A percentile compares a stretch with the other conserved stretches of the same genome.
Conservation (phyloP, 768 basidiomycete species). For the Rossbeevera mucosa region DNA sequence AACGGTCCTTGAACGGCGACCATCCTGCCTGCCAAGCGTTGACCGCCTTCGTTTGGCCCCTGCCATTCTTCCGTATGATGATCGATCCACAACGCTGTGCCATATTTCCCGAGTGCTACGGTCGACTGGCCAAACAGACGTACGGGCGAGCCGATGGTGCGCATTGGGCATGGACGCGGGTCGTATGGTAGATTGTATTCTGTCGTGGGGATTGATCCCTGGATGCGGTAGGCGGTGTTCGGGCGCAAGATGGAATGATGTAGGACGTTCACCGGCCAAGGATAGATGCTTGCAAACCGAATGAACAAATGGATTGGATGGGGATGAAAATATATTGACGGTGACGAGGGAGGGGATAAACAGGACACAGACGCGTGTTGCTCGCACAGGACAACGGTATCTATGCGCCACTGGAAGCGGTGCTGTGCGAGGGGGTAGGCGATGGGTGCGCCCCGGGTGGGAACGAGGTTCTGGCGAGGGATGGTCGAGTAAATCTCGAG, state of each 20-base stretch:
- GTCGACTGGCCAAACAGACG: conserved; percentile 53
- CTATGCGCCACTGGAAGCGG: conserved; percentile 55
- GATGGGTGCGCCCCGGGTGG: conserved; percentile 13
- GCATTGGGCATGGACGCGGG: conserved; percentile 30
- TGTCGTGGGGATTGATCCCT: conserved; percentile 2
- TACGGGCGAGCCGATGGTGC: conserved; percentile 50
- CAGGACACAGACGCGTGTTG: conserved; percentile 14
- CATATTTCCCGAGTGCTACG: conserved; percentile 51
- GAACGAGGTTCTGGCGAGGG: conserved; percentile 19
- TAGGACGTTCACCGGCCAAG: conserved; percentile 68
- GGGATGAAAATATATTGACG: neutral
- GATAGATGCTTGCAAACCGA: conserved; percentile 56
- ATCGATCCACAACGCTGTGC: conserved; percentile 66
- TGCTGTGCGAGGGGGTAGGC: conserved; percentile 44
- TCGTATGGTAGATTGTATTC: conserved; percentile 45
- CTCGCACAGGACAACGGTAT: conserved; percentile 41
- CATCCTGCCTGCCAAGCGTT: conserved; percentile 50
- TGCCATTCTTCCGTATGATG: conserved; percentile 52
- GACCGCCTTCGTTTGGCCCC: conserved; percentile 45
- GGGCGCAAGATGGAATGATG: conserved; percentile 54
- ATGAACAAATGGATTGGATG: conserved; percentile 48
- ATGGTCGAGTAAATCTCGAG: conserved; percentile 41
- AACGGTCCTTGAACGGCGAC: neutral
- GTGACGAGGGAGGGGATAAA: neutral
- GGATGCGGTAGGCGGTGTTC: conserved; percentile 34